These are phyloP conservation scores for Stachybotrys elegans DNA, from an alignment of 2,329 filamentous ascomycete genomes.

Conservation along the genomic window DNA sequence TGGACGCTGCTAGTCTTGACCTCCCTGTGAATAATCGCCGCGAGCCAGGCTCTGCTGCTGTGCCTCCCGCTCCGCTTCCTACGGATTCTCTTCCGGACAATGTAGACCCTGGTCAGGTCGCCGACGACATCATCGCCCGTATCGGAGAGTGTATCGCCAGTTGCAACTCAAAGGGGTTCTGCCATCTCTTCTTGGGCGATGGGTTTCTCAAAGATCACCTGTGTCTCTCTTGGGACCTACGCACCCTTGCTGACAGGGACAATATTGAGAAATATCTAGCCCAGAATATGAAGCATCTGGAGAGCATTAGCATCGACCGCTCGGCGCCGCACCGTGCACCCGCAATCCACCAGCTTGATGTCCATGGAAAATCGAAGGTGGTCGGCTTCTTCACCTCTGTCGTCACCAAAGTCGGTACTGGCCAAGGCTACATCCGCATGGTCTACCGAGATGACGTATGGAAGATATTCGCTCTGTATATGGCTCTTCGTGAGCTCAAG, in stretches of 20 bases:
- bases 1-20: no score
- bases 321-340: constrained; percentile 40
- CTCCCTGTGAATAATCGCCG: no score
- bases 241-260: constrained; percentile 39
- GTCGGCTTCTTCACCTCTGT: constrained; percentile 53
- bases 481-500: constrained; percentile 48
- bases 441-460: constrained; percentile 39
- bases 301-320: constrained; percentile 40
- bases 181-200: constrained; percentile 35
- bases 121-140: constrained; percentile 27
- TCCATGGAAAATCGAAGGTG: constrained; percentile 40
- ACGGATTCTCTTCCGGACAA: constrained; percentile 18
- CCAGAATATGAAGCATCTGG: constrained; percentile 19
- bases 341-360: constrained; percentile 41
- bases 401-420: constrained; percentile 47
- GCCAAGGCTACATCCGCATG: constrained; percentile 51
- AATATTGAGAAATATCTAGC: constrained; percentile 35
- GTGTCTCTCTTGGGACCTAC: constrained; percentile 51
- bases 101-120: constrained; percentile 32
- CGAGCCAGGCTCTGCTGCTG: constrained; percentile 49
- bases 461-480: constrained; percentile 63
- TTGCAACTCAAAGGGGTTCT: constrained; percentile 26
- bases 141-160: constrained; percentile 35
- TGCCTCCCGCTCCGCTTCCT: constrained; percentile 39
- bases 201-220: constrained; percentile 57